Percentiles rank a stretch among this genome's conserved stretches.
Evolutionary conservation across 2,329 filamentous ascomycete species (phyloP).

Genomic region (Aspergillus sp.): DNA sequence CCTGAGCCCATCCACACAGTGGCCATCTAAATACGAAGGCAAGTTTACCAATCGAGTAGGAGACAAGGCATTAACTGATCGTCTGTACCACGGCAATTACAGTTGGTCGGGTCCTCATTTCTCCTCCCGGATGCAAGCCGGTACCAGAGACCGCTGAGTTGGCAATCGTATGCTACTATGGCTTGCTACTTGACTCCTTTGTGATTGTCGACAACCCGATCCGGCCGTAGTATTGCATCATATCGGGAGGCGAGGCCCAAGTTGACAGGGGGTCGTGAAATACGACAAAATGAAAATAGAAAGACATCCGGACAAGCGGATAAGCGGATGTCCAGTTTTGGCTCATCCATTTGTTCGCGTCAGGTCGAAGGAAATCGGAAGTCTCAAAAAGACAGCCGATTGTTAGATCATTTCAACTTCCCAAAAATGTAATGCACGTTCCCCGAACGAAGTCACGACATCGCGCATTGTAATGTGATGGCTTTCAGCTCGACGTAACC

Average conservation of each 20-base stretch:
- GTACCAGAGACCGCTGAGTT: conserved; percentile 20
- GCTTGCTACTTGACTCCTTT: conserved; percentile 12
- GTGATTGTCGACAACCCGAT: conserved; percentile 13
- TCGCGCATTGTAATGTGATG: neutral
- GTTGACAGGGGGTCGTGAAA: conserved; percentile 2
- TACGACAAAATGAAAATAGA: neutral
- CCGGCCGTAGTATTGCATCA: conserved; percentile 17
- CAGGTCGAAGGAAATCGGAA: neutral
- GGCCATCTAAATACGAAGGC: neutral
- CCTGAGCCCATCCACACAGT: neutral
- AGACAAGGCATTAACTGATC: conserved; percentile 10
- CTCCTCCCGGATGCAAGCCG: conserved; percentile 16
- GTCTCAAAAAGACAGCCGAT: neutral
- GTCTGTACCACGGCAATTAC: conserved; percentile 12
- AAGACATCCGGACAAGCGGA: conserved; percentile 11
- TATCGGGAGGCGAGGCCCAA: conserved; percentile 5
- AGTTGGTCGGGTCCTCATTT: conserved; percentile 6
- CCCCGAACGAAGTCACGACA: neutral
- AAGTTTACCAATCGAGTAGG: neutral
- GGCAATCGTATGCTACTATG: conserved; percentile 23
- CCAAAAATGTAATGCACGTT: neutral
- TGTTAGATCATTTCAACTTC: neutral
- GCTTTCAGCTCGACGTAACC: conserved; percentile 2
- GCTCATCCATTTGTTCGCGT: conserved; percentile 10
- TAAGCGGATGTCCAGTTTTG: conserved; percentile 3